Evolutionary conservation across 2,329 filamentous ascomycete genomes (phyloP), one percentile per base, ranked within the genome.

Genomic region (Fusarium cyanostomum): DNA sequence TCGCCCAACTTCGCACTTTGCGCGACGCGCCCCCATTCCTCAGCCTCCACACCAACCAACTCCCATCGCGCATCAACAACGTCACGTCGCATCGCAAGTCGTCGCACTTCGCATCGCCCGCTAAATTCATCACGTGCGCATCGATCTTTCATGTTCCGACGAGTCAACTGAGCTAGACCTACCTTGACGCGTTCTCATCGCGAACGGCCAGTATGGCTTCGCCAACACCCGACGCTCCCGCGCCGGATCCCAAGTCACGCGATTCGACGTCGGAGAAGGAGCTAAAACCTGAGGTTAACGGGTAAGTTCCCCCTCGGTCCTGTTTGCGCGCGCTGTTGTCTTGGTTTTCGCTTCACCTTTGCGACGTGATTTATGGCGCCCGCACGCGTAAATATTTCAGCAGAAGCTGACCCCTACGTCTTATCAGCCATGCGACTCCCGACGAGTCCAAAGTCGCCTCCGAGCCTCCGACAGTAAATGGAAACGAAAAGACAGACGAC

Each of bases 171-270:
- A 63, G 51, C n/a, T 46, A 64, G 68, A 51, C 67, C 64, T 67
- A 64, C 56, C 62, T 55, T 65, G 56, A 59, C 70, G 70, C 72
- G 67, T 68, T 45, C 42, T 60, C 63, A 69, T 67, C 72, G 75
- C 80, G 77, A 76, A 81, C 80, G 77, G 80, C 81, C 80, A 79
- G 79, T 71, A 85, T 86, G 83, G 80, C 82, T 63, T 82, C 82
- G 67, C 79, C 81, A 61, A 75, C 73, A 41, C 73, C 79, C 60
- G 78, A 83, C 70, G 71, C 74, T 51, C 68, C 75, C 60, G 63
- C 73, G 66, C 66, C 74, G 71, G 83, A 84, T 70, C 75, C 82
- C 70, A 87, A 86, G 78, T 75, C 79, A 72, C 68, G 57, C 35
- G 71, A 73, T 38, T 61, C 66, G 24, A 67, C 63, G 48, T 43